A percentile compares a stretch with the other conserved stretches of the same genome.
phyloP scores from a whole-genome alignment of 2,329 filamentous ascomycete species.

The Aquanectria penicillioides region DNA sequence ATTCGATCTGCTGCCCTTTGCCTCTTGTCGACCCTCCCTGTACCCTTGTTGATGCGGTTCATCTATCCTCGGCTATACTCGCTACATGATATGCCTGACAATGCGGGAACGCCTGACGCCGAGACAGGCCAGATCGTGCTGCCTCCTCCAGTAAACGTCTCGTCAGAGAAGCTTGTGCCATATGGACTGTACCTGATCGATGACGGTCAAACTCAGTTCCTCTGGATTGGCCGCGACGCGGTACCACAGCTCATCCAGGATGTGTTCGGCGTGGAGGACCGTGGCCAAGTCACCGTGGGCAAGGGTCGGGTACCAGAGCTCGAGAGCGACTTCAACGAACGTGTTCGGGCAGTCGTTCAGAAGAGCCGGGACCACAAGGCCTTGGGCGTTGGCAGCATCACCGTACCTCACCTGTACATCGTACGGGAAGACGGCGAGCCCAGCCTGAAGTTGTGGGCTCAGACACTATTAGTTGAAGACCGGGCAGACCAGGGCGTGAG shows the following conservation, averaged over 20 bases:
- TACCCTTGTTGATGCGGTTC: slow-evolving; percentile 91
- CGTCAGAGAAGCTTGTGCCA: slow-evolving; percentile 85
- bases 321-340: slow-evolving; percentile 96
- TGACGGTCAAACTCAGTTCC: slow-evolving; percentile 95
- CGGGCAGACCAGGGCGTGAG: slow-evolving; percentile 93
- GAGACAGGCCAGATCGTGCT: slow-evolving; percentile 90
- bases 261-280: slow-evolving; percentile 89
- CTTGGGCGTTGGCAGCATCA: slow-evolving; percentile 90
- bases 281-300: slow-evolving; percentile 86
- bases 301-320: slow-evolving; percentile 88
- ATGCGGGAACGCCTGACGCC: slow-evolving; percentile 84
- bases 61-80: slow-evolving; percentile 89
- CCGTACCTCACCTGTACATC: slow-evolving; percentile 91
- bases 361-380: slow-evolving; percentile 91
- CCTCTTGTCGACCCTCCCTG: slow-evolving; percentile 90
- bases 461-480: slow-evolving; percentile 95
- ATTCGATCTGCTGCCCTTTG: slow-evolving; percentile 93
- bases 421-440: slow-evolving; percentile 97
- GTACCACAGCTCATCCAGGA: slow-evolving; percentile 89
- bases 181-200: slow-evolving; percentile 97
- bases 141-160: slow-evolving; percentile 85
- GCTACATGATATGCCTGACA: slow-evolving; percentile 95
- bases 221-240: slow-evolving; percentile 94
- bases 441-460: slow-evolving; percentile 93
- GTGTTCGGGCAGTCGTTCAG: slow-evolving; percentile 86